These are phyloP conservation scores for Acanthamoeba culbertsoni DNA, from an alignment of 208 protist genomes.

Conservation along the genomic window DNA sequence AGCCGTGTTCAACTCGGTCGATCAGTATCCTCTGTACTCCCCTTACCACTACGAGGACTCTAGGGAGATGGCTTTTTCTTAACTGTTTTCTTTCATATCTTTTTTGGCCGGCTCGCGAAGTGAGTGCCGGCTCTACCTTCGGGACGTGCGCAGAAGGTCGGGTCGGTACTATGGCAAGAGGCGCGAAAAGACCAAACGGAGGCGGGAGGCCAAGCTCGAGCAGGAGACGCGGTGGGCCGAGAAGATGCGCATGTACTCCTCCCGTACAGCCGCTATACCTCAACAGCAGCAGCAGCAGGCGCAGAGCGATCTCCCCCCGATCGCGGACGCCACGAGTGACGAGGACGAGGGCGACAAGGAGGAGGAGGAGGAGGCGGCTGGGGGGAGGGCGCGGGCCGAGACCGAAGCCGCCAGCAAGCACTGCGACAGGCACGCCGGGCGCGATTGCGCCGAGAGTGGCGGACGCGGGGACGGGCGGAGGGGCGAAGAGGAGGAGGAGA, in stretches of 20 bases:
- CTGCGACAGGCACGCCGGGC: background rate
- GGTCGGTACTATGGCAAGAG: background rate
- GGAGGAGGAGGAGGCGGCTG: background rate
- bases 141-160: background rate
- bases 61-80: background rate
- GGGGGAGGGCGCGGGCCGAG: background rate
- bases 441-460: background rate
- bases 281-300: too few species aligned
- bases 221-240: background rate
- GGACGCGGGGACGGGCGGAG: background rate
- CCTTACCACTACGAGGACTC: too few species aligned
- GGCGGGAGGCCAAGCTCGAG: background rate
- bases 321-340: background rate
- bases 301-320: too few species aligned
- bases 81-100: too few species aligned
- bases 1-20: background rate
- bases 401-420: background rate
- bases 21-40: constrained; percentile 20
- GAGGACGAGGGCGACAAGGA: background rate
- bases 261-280: background rate
- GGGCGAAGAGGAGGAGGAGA: background rate
- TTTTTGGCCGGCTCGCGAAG: too few species aligned
- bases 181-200: background rate
- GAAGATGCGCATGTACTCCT: background rate
- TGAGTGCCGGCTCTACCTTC: constrained; percentile 2